Evolutionary conservation across 2,329 filamentous ascomycete species (phyloP).

Genomic region (Calonectria leucothoes): DNA sequence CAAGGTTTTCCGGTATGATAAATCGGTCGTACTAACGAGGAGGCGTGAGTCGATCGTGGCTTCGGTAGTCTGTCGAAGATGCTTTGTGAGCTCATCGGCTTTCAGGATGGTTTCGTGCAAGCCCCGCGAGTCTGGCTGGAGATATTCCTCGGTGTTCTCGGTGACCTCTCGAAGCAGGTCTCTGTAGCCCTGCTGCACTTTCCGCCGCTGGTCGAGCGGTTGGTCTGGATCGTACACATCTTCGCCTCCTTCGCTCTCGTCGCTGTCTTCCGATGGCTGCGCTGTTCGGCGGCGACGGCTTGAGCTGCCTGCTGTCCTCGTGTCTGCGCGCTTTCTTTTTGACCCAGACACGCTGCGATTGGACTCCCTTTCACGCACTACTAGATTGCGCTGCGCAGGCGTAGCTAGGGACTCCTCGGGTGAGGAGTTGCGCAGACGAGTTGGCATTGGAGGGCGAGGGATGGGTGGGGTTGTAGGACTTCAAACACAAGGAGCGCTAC

Average conservation of each 20-base stretch:
- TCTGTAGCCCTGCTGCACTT: constrained; percentile 76
- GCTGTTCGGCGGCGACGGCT: constrained; percentile 40
- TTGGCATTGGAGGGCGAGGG: constrained; percentile 39
- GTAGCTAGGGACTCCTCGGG: constrained; percentile 36
- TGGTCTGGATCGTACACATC: constrained; percentile 85
- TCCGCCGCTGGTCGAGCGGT: constrained; percentile 76
- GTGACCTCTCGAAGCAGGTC: constrained; percentile 68
- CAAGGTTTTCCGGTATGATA: constrained; percentile 82
- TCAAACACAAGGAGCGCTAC: background rate
- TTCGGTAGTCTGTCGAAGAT: constrained; percentile 89
- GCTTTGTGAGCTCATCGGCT: constrained; percentile 73
- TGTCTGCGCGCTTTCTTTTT: constrained; percentile 48
- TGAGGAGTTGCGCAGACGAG: constrained; percentile 32
- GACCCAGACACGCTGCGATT: constrained; percentile 36
- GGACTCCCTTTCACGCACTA: constrained; percentile 41
- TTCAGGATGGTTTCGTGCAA: constrained; percentile 74
- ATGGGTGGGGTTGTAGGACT: background rate
- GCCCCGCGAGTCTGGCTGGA: constrained; percentile 73
- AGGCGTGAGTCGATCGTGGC: constrained; percentile 91
- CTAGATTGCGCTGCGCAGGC: constrained; percentile 33
- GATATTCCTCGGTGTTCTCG: constrained; percentile 80
- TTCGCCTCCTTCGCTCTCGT: constrained; percentile 20
- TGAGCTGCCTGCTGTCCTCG: constrained; percentile 34
- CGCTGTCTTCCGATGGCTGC: constrained; percentile 35
- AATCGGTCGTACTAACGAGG: constrained; percentile 82